Evolutionary conservation across 202 grass and related monocot species (phyloP).

Genomic region (Elaeis oleifera): DNA sequence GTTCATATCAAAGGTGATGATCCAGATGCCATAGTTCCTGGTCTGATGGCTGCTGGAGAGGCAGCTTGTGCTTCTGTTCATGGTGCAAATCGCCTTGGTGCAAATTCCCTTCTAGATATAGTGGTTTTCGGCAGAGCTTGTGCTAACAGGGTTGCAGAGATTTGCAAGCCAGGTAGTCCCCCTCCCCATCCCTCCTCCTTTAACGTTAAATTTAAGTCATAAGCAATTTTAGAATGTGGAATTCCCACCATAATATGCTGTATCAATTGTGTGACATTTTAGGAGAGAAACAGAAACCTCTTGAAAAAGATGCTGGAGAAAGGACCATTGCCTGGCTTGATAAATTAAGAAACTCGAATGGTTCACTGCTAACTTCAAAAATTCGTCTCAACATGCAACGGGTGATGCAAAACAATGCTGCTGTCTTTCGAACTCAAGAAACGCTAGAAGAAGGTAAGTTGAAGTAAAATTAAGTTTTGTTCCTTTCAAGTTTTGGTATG

Average conservation of each 20-base stretch:
- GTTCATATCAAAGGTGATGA: conserved; percentile 43
- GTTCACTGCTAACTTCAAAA: conserved; percentile 51
- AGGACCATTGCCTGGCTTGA: conserved; percentile 54
- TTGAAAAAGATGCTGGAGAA: conserved; percentile 43
- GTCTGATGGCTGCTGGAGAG: conserved; percentile 58
- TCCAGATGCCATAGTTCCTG: conserved; percentile 49
- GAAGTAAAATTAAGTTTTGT: not conserved
- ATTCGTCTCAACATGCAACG: conserved; percentile 58
- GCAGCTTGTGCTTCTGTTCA: conserved; percentile 62
- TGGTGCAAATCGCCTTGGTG: conserved; percentile 50
- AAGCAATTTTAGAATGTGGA: too few relatives aligned
- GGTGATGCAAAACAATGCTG: conserved; percentile 64
- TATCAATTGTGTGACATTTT: not conserved
- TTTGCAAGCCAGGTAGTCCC: conserved; percentile 39
- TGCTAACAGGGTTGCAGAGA: conserved; percentile 49
- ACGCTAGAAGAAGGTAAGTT: conserved; percentile 52
- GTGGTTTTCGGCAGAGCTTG: conserved; percentile 66
- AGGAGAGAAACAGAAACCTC: conserved; percentile 56
- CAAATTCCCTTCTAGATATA: conserved; percentile 66
- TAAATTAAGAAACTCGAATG: conserved; percentile 55
- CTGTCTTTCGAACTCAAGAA: conserved; percentile 66
- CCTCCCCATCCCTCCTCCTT: not conserved
- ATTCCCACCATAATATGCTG: too few relatives aligned
- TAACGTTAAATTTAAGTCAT: too few relatives aligned
- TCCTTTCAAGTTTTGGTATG: not conserved